Evolutionary conservation across 1,284 basidiomycete genomes (phyloP).

Genomic region (Paramarasmius palmivorus): DNA sequence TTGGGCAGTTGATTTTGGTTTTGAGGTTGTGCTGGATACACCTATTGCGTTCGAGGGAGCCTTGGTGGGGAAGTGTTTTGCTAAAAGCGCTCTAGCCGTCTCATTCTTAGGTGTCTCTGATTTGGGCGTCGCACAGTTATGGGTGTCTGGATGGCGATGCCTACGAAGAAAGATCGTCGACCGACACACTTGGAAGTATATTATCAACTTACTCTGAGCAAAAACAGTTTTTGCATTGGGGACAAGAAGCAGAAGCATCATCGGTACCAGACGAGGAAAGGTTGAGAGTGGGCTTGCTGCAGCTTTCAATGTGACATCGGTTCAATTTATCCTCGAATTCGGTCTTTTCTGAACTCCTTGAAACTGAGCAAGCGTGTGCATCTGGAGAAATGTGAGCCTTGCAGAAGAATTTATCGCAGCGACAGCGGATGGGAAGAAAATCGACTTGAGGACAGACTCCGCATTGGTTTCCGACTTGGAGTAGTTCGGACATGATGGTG

Average conservation of each 20-base stretch:
- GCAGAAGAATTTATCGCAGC: conserved; percentile 55
- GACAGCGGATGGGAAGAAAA: conserved; percentile 66
- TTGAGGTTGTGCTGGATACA: conserved; percentile 37
- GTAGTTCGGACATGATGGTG: conserved; percentile 34
- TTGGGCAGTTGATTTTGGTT: conserved; percentile 56
- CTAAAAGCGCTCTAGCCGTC: conserved; percentile 52
- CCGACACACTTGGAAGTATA: conserved; percentile 1
- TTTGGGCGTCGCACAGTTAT: conserved; percentile 43
- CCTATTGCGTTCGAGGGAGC: conserved; percentile 21
- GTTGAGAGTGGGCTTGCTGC: conserved; percentile 56
- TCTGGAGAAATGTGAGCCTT: conserved; percentile 57
- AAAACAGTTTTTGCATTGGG: conserved; percentile 55
- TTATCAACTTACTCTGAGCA: conserved; percentile 55
- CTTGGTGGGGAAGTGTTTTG: conserved; percentile 47
- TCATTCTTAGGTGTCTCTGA: conserved; percentile 37
- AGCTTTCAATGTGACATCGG: conserved; percentile 51
- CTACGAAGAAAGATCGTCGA: conserved; percentile 31
- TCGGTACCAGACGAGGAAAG: conserved; percentile 29
- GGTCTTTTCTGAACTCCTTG: conserved; percentile 1
- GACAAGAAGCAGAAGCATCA: conserved; percentile 40
- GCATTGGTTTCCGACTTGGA: conserved; percentile 56
- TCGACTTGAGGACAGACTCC: conserved; percentile 54
- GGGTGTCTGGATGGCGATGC: conserved; percentile 60
- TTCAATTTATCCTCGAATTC: conserved; percentile 29
- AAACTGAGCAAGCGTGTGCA: conserved; percentile 50